Evolutionary conservation across 768 basidiomycete genomes (phyloP).

Genomic region (Suillus subalutaceus): DNA sequence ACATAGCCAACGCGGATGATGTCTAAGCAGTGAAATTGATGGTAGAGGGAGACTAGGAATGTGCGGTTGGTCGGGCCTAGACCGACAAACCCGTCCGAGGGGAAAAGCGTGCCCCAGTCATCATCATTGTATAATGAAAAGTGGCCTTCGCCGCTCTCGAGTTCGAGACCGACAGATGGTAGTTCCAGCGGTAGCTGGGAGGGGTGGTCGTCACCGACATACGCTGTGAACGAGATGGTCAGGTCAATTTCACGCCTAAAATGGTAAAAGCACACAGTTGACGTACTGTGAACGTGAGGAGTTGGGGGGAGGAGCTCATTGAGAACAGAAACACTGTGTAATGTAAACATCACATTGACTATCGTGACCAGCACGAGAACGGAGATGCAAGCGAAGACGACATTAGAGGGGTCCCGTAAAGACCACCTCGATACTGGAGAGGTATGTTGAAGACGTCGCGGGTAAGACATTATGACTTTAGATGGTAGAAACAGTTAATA

Average conservation of each 20-base stretch:
- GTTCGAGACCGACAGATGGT: slow-evolving; percentile 31
- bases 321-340: slow-evolving; percentile 20
- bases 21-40: slow-evolving; percentile 52
- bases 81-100: slow-evolving; percentile 37
- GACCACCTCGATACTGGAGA: not conserved
- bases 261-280: slow-evolving; percentile 2
- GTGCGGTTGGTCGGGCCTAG: slow-evolving; percentile 37
- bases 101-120: slow-evolving; percentile 39
- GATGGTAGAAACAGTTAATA: not conserved
- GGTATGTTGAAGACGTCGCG: not conserved
- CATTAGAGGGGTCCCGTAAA: slow-evolving; percentile 3
- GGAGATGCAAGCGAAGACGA: slow-evolving; percentile 19
- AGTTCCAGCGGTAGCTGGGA: slow-evolving; percentile 34
- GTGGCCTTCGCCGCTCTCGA: slow-evolving; percentile 26
- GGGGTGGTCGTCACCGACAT: slow-evolving; percentile 34
- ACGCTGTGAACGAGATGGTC: slow-evolving; percentile 20
- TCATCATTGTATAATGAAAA: slow-evolving; percentile 37
- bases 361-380: slow-evolving; percentile 25
- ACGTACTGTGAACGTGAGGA: slow-evolving; percentile 28
- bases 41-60: slow-evolving; percentile 44
- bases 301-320: slow-evolving; percentile 17
- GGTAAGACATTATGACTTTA: slow-evolving; percentile 1
- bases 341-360: slow-evolving; percentile 24
- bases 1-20: slow-evolving; percentile 35
- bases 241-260: not conserved